Conservation (phyloP, 139 green algal species). For the Microglena sp. region DNA sequence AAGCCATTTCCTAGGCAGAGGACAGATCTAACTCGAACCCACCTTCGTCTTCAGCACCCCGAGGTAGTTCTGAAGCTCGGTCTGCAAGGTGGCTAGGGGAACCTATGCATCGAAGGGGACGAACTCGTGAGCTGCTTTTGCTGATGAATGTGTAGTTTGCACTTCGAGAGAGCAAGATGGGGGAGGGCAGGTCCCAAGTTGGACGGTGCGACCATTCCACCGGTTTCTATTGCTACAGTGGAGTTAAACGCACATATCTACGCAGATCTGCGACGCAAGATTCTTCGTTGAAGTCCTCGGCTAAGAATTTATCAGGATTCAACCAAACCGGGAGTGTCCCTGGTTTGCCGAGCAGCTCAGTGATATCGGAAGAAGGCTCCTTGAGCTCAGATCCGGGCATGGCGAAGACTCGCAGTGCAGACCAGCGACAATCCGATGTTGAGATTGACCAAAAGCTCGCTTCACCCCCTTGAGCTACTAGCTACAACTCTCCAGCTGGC, state of each 20-base stretch:
- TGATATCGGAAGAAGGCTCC: too few relatives aligned
- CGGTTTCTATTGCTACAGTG: too few relatives aligned
- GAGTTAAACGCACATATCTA: conserved; percentile 49
- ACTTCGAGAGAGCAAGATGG: neutral
- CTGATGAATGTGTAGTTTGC: neutral
- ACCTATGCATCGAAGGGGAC: conserved; percentile 45
- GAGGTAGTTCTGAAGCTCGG: conserved; percentile 67
- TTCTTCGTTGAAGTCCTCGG: conserved; percentile 57
- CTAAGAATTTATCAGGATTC: conserved; percentile 59
- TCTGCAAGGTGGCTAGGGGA: conserved; percentile 68
- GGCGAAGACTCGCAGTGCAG: too few relatives aligned
- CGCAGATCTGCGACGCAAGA: conserved; percentile 69
- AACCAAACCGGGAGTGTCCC: conserved; percentile 68
- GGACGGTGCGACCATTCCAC: too few relatives aligned
- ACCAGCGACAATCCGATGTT: too few relatives aligned
- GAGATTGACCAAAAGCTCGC: too few relatives aligned
- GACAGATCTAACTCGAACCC: conserved; percentile 1
- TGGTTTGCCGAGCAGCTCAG: too few relatives aligned
- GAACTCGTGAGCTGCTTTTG: neutral
- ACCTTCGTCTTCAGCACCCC: conserved; percentile 62
- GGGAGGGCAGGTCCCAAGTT: too few relatives aligned
- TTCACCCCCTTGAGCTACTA: too few relatives aligned
- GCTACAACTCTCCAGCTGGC: too few relatives aligned
- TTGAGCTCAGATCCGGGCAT: too few relatives aligned
- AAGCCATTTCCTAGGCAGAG: neutral